Evolutionary conservation across 192 early-diverging fungal genomes (phyloP), one percentile per base, ranked within the genome.

Genomic region (Linnemannia elongata): DNA sequence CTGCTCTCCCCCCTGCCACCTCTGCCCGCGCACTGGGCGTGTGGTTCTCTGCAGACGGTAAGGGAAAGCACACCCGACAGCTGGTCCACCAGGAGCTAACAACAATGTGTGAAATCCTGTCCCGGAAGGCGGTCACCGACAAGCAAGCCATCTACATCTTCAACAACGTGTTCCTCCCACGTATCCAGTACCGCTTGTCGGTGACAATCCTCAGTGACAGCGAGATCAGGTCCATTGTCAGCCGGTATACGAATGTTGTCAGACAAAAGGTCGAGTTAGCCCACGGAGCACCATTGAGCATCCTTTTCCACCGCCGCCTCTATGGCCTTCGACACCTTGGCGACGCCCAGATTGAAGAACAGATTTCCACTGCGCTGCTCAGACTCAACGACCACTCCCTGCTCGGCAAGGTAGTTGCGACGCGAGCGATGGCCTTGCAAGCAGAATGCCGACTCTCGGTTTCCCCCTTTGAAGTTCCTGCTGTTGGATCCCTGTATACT

Each of bases 111-210:
- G 4, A 36, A 3, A 60, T 79, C 0, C 57, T 78, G 9, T 20
- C 60, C 2, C 42, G 77, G 17, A 74, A 75, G 27, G 77, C 82
- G 6, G 27, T 78, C 6, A 83, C 82, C 7, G 82, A 85, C 66
- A 79, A 76, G 33, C 82, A 79, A 42, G 55, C 42, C 4, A 54
- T 85, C 5, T 85, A 76, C 52, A 79, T 76, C 44, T 42, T 85
- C 66, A 79, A 84, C 68, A 85, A 85, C 41, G 82, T 79, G 1
- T 74, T 85, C 3, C 71, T 79, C 17, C 76, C 77, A n/a, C 60
- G 76, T 2, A 76, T 84, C 5, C 49, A 79, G 0, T 85, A 85
- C 52, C 73, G 82, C 7, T 36, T 85, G 3, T 72, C 82, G 1
- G 45, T 63, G 1, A 75, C 68, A 52, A 57, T 57, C 55, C 55